phyloP scores from a whole-genome alignment of 129 eudicot genomes.

The Tagetes patula region DNA sequence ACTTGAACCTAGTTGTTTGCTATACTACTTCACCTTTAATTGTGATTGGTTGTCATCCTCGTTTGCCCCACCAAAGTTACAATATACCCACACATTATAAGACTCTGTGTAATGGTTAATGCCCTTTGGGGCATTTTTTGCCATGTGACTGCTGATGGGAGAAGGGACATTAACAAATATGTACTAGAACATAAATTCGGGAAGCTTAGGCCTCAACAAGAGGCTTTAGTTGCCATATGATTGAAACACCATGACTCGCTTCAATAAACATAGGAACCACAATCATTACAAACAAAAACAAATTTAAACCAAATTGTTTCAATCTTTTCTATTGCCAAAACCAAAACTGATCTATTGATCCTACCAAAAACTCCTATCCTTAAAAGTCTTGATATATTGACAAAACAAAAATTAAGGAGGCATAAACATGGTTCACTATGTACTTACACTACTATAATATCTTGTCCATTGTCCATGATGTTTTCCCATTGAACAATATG shows the following conservation, averaged over 20 bases:
- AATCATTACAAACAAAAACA: not conserved
- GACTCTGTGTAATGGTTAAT: too few species aligned
- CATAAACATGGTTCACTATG: conserved; percentile 16
- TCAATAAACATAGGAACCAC: not conserved
- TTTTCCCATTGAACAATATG: conserved; percentile 19
- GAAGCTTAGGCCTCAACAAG: too few species aligned
- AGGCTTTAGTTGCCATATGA: not conserved
- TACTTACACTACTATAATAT: conserved; percentile 24
- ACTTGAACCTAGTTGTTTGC: too few species aligned
- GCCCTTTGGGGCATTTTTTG: too few species aligned
- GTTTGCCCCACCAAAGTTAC: too few species aligned
- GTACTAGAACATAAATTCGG: too few species aligned
- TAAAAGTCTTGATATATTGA: not conserved
- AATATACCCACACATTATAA: too few species aligned
- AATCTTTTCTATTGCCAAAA: conserved; percentile 12
- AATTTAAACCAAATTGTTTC: not conserved
- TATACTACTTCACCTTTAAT: too few species aligned
- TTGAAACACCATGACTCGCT: not conserved
- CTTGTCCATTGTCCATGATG: conserved; percentile 17
- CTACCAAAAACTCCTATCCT: conserved; percentile 8
- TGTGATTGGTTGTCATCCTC: too few species aligned
- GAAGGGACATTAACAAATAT: too few species aligned
- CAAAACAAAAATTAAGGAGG: not conserved
- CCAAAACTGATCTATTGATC: conserved; percentile 21
- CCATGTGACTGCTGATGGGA: too few species aligned